A percentile compares a stretch with the other conserved stretches of the same genome.
These are phyloP conservation scores for Penicillium dipodomyicola DNA, from an alignment of 495 filamentous ascomycete genomes.

Conservation along the genomic window DNA sequence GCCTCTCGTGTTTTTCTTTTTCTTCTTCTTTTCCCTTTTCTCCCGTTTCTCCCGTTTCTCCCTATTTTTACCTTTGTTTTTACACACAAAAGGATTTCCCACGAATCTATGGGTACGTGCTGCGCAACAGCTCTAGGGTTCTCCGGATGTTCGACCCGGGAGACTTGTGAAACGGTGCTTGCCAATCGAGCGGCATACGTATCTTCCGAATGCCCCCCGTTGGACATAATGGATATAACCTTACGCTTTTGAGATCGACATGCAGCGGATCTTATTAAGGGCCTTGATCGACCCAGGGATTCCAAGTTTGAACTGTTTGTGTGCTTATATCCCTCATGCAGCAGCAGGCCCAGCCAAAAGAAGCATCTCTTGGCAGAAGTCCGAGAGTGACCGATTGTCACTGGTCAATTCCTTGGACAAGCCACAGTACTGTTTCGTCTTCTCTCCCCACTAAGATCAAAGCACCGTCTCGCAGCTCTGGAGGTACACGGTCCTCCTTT, in stretches of 20 bases:
- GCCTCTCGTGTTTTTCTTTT: not conserved
- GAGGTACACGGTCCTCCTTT: constrained; percentile 4
- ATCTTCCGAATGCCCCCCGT: constrained; percentile 40
- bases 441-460: constrained; percentile 15
- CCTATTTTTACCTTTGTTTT: not conserved
- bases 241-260: constrained; percentile 11
- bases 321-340: constrained; percentile 21
- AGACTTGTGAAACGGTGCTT: constrained; percentile 35
- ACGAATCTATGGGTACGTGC: not conserved
- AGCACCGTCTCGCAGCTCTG: constrained; percentile 3
- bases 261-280: constrained; percentile 17
- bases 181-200: constrained; percentile 38
- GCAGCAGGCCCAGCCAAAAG: constrained; percentile 20
- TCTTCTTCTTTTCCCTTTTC: not conserved
- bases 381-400: not conserved
- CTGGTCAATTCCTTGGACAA: not conserved
- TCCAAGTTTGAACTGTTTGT: constrained; percentile 21
- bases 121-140: constrained; percentile 5
- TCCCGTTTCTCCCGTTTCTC: not conserved
- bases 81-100: constrained; percentile 12
- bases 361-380: constrained; percentile 5
- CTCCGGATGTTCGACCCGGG: constrained; percentile 36
- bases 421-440: constrained; percentile 1
- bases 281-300: constrained; percentile 12
- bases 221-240: constrained; percentile 19